Base-by-base conservation (phyloP, 306 rosid genomes). In the Neltuma alba region DNA sequence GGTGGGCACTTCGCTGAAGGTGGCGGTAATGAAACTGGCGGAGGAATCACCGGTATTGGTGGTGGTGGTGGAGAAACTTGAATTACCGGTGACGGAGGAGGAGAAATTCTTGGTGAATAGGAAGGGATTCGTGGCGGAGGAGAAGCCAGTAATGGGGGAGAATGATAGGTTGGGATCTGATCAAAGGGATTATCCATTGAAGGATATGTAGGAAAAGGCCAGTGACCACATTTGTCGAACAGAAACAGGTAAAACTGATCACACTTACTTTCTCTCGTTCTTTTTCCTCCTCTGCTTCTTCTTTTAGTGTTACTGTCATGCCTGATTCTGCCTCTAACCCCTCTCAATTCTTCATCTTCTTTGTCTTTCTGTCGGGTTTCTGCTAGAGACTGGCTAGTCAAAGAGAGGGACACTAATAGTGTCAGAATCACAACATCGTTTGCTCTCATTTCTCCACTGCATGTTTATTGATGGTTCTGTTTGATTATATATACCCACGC, bases 141-240 rank as follows among this genome's bases (percentile, higher is more conserved):
- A 16, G 23, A 31, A 2, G 21, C 38, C 3, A 21, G 0, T 4
- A 21, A 5, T 5, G 71, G 71, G 7, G 47, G 71, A 2, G 48
- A 66, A 66, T 66, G 12, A 66, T 40, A n/a, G 0, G 37, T n/a
- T 21, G 72, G 48, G 21, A 27, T 63, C 40, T 87, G 88, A 23
- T 45, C 37, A 79, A 90, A 90, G 1, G 94, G 92, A 74, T 90
- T 90, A 57, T 84, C 81, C 25, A 75, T 83, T 42, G 85, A 87
- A 52, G 88, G 93, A 66, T n/a, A 72, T 2, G 83, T 92, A 48
- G 91, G 84, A 27, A 92, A 92, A 78, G 93, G 95, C 95, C 93
- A 92, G 63, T 78, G 88, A 41, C 91, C 92, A 70, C 95, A 90
- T 2, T 48, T 47, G 10, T 61, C 92, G 79, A 82, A 90, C 2